These are phyloP conservation scores for Rhodotorula sp. DNA, from an alignment of 1,284 basidiomycete species.

Conservation along the genomic window DNA sequence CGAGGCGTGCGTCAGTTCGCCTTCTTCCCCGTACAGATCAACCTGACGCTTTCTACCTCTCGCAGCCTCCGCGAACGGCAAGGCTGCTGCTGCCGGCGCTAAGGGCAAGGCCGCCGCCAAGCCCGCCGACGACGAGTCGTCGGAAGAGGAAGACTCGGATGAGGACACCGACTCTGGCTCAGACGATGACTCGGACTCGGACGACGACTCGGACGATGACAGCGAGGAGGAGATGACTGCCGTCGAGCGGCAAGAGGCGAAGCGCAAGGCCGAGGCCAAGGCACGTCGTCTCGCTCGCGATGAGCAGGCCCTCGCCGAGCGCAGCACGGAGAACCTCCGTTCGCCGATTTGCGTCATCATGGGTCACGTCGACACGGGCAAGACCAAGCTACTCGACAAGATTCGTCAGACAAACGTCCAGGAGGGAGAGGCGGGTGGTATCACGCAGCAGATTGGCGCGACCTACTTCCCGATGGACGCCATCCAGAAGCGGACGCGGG, in stretches of 20 bases:
- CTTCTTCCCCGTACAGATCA: too few species aligned
- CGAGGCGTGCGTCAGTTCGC: constrained; percentile 22
- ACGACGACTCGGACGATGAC: constrained; percentile 52
- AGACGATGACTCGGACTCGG: constrained; percentile 53
- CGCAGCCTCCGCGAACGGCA: constrained; percentile 21
- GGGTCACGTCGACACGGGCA: constrained; percentile 99
- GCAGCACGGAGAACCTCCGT: constrained; percentile 85
- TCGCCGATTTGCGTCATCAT: constrained; percentile 99
- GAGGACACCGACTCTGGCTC: constrained; percentile 54
- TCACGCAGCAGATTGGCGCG: constrained; percentile 99
- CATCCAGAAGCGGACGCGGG: constrained; percentile 86
- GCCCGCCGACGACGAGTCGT: constrained; percentile 40
- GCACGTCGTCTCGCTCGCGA: constrained; percentile 75
- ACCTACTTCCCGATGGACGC: constrained; percentile 99
- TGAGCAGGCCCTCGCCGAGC: constrained; percentile 79
- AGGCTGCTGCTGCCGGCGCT: constrained; percentile 9
- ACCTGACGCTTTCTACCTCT: not conserved
- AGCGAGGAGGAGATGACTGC: constrained; percentile 47
- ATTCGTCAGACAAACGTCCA: constrained; percentile 99
- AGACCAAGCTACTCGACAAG: constrained; percentile 98
- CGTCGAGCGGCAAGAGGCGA: constrained; percentile 60
- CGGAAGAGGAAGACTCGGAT: constrained; percentile 49
- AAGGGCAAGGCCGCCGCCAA: too few species aligned
- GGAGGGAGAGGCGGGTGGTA: constrained; percentile 99
- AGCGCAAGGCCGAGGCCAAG: constrained; percentile 79